A percentile compares a stretch with the other conserved stretches of the same genome.
Evolutionary conservation across 1,284 basidiomycete species (phyloP).

Genomic region (Tilletia caries): DNA sequence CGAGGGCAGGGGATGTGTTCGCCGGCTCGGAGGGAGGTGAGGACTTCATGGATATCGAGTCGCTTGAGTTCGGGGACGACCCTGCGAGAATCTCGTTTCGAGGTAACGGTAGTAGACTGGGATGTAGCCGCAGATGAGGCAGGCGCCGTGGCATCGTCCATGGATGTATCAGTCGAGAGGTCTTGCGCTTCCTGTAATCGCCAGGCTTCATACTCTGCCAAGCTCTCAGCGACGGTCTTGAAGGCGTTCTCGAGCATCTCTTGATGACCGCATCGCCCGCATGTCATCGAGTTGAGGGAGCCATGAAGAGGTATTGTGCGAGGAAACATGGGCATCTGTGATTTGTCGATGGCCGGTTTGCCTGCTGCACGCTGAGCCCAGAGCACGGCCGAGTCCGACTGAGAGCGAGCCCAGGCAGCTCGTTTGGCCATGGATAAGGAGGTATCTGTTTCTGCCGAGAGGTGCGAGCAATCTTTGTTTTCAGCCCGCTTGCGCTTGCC

Average conservation of each 20-base stretch:
- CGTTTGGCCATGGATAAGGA: neutral
- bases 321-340: constrained; percentile 58
- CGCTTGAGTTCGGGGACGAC: constrained; percentile 26
- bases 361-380: constrained; percentile 37
- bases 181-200: constrained; percentile 15
- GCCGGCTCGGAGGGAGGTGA: constrained; percentile 56
- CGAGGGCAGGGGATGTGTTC: constrained; percentile 73
- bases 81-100: constrained; percentile 9
- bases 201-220: neutral
- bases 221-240: neutral
- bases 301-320: constrained; percentile 88
- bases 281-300: constrained; percentile 73
- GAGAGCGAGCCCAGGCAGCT: constrained; percentile 2
- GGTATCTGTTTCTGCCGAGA: neutral
- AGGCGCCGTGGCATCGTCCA: neutral
- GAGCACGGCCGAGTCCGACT: constrained; percentile 38
- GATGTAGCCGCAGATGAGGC: neutral
- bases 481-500: constrained; percentile 35
- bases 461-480: neutral
- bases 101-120: neutral
- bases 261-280: constrained; percentile 56
- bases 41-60: constrained; percentile 31
- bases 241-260: constrained; percentile 11
- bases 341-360: constrained; percentile 43
- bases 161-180: neutral